Percentiles rank a stretch among this genome's conserved stretches.
phyloP scores from a whole-genome alignment of 78 protist species.

The Mantamonas sphyraenae region DNA sequence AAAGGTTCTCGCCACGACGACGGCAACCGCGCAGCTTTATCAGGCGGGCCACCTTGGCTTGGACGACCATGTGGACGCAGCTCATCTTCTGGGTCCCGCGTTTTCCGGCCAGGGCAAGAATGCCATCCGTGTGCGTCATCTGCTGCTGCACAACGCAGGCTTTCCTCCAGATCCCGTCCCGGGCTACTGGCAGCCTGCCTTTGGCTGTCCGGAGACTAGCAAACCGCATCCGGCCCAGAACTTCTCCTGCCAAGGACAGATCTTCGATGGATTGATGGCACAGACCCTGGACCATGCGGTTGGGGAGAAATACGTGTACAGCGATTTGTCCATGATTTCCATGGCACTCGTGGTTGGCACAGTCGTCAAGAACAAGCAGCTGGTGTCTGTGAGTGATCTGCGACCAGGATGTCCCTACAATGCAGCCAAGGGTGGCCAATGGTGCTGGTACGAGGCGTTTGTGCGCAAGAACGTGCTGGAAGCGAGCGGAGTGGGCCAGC shows the following conservation, averaged over 20 bases:
- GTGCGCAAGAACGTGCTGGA: slow-evolving; percentile 48
- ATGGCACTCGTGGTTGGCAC: slow-evolving; percentile 57
- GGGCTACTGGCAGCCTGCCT: slow-evolving; percentile 41
- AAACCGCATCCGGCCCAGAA: slow-evolving; percentile 39
- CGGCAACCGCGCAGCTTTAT: slow-evolving; percentile 13
- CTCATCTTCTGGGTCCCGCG: slow-evolving; percentile 20
- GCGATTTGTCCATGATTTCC: slow-evolving; percentile 66
- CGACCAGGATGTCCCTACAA: slow-evolving; percentile 23
- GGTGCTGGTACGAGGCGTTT: slow-evolving; percentile 67
- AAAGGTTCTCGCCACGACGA: slow-evolving; percentile 24
- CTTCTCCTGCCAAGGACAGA: slow-evolving; percentile 48
- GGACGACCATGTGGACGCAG: background rate
- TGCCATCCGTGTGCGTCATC: slow-evolving; percentile 35
- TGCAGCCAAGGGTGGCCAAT: slow-evolving; percentile 26
- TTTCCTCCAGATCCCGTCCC: slow-evolving; percentile 63
- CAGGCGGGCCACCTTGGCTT: slow-evolving; percentile 12
- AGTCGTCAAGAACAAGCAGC: slow-evolving; percentile 11
- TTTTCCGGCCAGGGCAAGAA: slow-evolving; percentile 59
- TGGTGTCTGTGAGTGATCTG: slow-evolving; percentile 14
- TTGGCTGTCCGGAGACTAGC: slow-evolving; percentile 55
- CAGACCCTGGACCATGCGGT: slow-evolving; percentile 42
- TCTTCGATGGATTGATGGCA: slow-evolving; percentile 31
- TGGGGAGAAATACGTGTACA: slow-evolving; percentile 54
- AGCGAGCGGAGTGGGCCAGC: background rate
- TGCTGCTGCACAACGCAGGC: slow-evolving; percentile 64